Evolutionary conservation across 192 early-diverging fungal genomes (phyloP).

Genomic region (Gryganskiella cystojenkinii): DNA sequence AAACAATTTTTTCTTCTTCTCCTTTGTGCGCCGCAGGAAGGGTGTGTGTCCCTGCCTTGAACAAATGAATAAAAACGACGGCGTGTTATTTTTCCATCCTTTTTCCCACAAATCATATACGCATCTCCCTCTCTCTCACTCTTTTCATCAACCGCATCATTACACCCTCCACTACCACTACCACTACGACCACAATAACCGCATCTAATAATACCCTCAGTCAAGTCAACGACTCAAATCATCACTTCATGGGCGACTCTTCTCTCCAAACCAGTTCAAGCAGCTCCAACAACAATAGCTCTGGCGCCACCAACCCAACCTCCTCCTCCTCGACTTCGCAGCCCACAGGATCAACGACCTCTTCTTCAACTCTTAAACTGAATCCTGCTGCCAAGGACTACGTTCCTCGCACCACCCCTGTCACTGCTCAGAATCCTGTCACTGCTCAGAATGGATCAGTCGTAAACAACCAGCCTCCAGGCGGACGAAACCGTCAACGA

Average conservation of each 20-base stretch:
- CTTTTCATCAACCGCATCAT: neutral
- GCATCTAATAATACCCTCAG: no score
- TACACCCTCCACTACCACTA: neutral
- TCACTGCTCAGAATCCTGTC: no score
- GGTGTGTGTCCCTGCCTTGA: no score
- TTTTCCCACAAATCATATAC: no score
- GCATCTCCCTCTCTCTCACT: no score
- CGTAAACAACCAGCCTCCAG: neutral
- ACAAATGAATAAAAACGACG: no score
- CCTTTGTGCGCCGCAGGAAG: neutral
- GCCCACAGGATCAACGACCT: neutral
- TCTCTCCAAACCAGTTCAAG: neutral
- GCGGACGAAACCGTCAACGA: conserved; percentile 6
- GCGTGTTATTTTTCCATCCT: no score
- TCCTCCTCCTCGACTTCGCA: neutral
- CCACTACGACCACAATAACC: no score
- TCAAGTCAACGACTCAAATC: neutral
- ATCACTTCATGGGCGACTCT: conserved; percentile 29
- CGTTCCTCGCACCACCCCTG: conserved; percentile 23
- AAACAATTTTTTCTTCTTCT: no score
- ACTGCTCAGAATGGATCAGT: neutral
- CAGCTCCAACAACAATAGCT: neutral
- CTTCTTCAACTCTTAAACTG: no score
- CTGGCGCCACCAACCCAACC: neutral
- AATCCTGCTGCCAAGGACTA: conserved; percentile 51